These are phyloP conservation scores for Colletotrichum paranaense DNA, from an alignment of 2,329 filamentous ascomycete species.

Conservation along the genomic window DNA sequence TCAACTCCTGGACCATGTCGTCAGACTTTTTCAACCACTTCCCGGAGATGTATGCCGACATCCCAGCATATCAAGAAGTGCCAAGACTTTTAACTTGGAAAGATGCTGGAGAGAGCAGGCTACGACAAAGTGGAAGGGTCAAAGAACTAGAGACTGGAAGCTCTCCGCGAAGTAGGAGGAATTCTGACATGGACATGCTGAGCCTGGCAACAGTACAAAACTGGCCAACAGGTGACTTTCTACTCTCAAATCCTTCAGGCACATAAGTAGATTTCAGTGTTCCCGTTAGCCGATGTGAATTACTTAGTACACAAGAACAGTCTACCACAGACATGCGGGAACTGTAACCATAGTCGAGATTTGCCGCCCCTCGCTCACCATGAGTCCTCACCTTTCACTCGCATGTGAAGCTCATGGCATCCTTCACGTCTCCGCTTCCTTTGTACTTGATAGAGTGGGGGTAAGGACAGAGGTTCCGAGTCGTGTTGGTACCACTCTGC, in stretches of 20 bases:
- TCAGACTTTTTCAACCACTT: conserved; percentile 42
- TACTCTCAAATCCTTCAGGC: background rate
- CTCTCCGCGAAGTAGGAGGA: background rate
- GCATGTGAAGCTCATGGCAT: background rate
- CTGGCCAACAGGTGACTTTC: background rate
- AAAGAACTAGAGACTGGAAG: background rate
- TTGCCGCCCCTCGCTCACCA: background rate
- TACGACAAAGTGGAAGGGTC: background rate
- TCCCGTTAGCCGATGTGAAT: background rate
- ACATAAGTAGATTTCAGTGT: background rate
- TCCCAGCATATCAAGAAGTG: conserved; percentile 20
- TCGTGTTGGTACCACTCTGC: background rate
- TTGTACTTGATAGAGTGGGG: background rate
- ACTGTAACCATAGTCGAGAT: no score
- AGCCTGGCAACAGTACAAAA: background rate
- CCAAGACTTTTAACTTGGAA: background rate
- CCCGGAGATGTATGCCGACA: conserved; percentile 38
- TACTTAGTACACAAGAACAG: background rate
- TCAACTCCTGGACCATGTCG: conserved; percentile 44
- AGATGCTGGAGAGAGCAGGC: background rate
- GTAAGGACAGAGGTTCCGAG: background rate
- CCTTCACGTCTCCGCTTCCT: background rate
- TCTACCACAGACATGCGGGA: background rate
- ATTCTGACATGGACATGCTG: background rate
- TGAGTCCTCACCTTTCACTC: background rate